A percentile compares a stretch with the other conserved stretches of the same genome.
phyloP scores from a whole-genome alignment of 345 rosid genomes.

The Ceriops tagal region DNA sequence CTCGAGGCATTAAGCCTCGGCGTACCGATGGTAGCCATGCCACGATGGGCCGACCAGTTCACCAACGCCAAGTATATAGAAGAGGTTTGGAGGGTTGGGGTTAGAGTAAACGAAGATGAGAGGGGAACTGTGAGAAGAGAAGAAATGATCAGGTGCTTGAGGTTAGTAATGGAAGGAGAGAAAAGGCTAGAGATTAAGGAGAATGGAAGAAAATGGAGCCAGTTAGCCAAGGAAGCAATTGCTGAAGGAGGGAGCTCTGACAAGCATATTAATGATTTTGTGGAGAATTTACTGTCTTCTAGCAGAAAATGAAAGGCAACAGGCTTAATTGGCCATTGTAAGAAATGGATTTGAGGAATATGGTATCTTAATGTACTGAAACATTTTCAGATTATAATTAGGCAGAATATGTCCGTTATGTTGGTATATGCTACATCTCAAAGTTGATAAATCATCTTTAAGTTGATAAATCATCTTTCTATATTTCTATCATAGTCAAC shows the following conservation, averaged over 20 bases:
- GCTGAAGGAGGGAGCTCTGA: slow-evolving; percentile 66
- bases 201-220: slow-evolving; percentile 52
- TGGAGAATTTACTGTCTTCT: slow-evolving; percentile 24
- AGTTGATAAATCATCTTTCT: no score
- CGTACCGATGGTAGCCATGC: slow-evolving; percentile 62
- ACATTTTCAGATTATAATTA: no score
- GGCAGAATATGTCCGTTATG: no score
- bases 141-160: slow-evolving; percentile 51
- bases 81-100: slow-evolving; percentile 63
- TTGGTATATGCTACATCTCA: no score
- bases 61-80: slow-evolving; percentile 59
- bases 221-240: slow-evolving; percentile 43
- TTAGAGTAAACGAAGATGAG: slow-evolving; percentile 49
- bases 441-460: no score
- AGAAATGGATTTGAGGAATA: no score
- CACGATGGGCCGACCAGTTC: slow-evolving; percentile 66
- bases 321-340: neutral
- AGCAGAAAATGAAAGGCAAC: neutral
- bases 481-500: no score
- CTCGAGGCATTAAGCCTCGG: slow-evolving; percentile 69
- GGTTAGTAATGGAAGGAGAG: slow-evolving; percentile 58
- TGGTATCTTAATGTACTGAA: no score
- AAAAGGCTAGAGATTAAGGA: slow-evolving; percentile 38
- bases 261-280: slow-evolving; percentile 41
- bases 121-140: slow-evolving; percentile 50